phyloP scores from a whole-genome alignment of 176 grass and related monocot species.

The Tillandsia leiboldiana region DNA sequence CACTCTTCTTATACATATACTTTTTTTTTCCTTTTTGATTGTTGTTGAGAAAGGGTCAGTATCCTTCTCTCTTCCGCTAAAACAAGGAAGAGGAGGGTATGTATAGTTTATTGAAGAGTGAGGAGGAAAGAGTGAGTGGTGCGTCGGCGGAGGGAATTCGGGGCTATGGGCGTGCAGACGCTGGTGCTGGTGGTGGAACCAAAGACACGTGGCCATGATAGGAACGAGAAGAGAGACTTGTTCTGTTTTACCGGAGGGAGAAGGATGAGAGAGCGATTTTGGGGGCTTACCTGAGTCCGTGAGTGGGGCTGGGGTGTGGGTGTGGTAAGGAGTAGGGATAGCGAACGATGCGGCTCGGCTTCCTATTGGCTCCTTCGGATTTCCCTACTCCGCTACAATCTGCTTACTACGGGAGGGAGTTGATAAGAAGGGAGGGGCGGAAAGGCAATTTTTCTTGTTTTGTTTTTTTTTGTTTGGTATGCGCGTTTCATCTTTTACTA shows the following conservation, averaged over 20 bases:
- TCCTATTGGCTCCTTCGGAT: constrained; percentile 29
- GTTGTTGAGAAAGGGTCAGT: too few species aligned
- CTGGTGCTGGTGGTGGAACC: constrained; percentile 26
- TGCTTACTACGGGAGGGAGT: neutral
- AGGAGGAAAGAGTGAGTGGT: neutral
- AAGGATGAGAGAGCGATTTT: neutral
- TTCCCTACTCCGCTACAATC: constrained; percentile 2
- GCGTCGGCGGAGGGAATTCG: neutral
- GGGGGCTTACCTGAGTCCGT: constrained; percentile 6
- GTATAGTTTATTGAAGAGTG: constrained; percentile 3
- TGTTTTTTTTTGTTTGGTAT: neutral
- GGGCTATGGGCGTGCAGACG: neutral
- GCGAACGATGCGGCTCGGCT: constrained; percentile 12
- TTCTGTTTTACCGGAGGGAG: neutral
- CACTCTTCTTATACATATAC: neutral
- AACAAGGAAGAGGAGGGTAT: constrained; percentile 13
- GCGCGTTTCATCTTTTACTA: neutral
- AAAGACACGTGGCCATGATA: constrained; percentile 17
- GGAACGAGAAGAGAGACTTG: neutral
- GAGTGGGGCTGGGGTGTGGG: constrained; percentile 1
- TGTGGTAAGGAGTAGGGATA: constrained; percentile 10
- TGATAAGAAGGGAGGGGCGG: neutral
- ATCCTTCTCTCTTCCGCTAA: neutral
- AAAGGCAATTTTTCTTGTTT: neutral
- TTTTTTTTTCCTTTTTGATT: too few species aligned